A percentile compares a stretch with the other conserved stretches of the same genome.
These are phyloP conservation scores for Daldinia eschscholtzii DNA, from an alignment of 2,329 filamentous ascomycete species.

Conservation along the genomic window DNA sequence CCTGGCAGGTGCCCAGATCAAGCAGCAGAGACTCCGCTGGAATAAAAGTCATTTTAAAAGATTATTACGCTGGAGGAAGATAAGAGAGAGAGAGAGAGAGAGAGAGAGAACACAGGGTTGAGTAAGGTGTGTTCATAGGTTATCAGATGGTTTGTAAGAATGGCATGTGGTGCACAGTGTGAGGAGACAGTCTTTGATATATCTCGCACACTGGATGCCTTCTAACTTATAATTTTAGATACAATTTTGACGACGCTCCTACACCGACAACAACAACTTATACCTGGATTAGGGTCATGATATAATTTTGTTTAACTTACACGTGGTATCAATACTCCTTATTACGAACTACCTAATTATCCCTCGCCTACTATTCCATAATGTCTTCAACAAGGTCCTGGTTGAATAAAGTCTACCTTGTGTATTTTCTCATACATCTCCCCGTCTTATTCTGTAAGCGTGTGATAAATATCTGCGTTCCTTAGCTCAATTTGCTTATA, in stretches of 20 bases:
- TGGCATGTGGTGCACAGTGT: slow-evolving; percentile 10
- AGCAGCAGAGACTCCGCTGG: too few relatives aligned
- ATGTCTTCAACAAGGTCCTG: slow-evolving; percentile 45
- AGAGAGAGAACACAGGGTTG: too few relatives aligned
- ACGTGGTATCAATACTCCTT: neutral
- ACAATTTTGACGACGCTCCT: neutral
- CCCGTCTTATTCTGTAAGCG: slow-evolving; percentile 52
- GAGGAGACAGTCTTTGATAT: neutral
- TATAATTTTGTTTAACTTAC: neutral
- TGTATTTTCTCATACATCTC: slow-evolving; percentile 53
- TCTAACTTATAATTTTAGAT: slow-evolving; percentile 4
- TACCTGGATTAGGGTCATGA: neutral
- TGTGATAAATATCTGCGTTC: neutral
- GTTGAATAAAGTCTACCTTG: slow-evolving; percentile 52
- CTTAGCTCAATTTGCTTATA: too few relatives aligned
- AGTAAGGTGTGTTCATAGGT: too few relatives aligned
- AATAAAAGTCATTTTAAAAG: too few relatives aligned
- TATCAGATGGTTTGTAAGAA: too few relatives aligned
- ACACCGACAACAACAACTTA: neutral
- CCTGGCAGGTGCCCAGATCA: too few relatives aligned
- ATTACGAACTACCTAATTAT: neutral
- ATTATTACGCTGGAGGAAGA: too few relatives aligned
- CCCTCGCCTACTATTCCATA: neutral
- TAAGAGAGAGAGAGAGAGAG: too few relatives aligned
- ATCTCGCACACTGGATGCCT: slow-evolving; percentile 1